These are phyloP conservation scores for Diaporthe sp. DNA, from an alignment of 2,329 filamentous ascomycete species.

Conservation along the genomic window DNA sequence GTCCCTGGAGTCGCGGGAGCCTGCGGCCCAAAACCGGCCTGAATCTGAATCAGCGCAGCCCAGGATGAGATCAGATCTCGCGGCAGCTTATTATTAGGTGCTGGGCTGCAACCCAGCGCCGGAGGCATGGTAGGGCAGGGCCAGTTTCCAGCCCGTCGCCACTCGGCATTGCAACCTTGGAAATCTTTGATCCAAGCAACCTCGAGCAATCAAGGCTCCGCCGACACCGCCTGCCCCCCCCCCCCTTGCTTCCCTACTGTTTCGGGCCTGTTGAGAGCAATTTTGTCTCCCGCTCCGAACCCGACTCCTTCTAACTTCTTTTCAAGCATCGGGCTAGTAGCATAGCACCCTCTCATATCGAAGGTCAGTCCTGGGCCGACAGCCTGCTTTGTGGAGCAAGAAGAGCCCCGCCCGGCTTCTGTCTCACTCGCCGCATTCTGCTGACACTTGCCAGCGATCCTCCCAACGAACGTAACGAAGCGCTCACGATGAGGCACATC, in stretches of 20 bases:
- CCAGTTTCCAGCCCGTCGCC: conserved; percentile 26
- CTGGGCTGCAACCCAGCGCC: conserved; percentile 25
- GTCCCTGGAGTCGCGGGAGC: conserved; percentile 5
- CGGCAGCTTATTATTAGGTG: conserved; percentile 22
- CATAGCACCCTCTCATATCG: background rate
- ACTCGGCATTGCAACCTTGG: conserved; percentile 23
- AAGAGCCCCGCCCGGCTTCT: conserved; percentile 25
- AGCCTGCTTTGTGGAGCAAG: conserved; percentile 3
- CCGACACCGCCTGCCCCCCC: conserved; percentile 26
- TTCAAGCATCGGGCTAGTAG: conserved; percentile 2
- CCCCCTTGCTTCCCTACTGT: conserved; percentile 3
- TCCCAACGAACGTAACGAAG: background rate
- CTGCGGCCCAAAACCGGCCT: conserved; percentile 21
- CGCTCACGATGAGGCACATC: conserved; percentile 40
- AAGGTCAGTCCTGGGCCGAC: background rate
- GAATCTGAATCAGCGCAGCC: conserved; percentile 32
- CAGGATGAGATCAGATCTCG: conserved; percentile 29
- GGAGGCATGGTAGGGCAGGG: conserved; percentile 5
- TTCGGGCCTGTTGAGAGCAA: conserved; percentile 15
- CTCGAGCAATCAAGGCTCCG: background rate
- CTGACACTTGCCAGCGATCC: conserved; percentile 35
- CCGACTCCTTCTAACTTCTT: conserved; percentile 7
- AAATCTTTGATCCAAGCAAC: conserved; percentile 21
- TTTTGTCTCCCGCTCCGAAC: conserved; percentile 12
- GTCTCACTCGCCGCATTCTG: conserved; percentile 12